These are phyloP conservation scores for Pyrenula aspistea DNA, from an alignment of 495 filamentous ascomycete genomes.

Conservation along the genomic window DNA sequence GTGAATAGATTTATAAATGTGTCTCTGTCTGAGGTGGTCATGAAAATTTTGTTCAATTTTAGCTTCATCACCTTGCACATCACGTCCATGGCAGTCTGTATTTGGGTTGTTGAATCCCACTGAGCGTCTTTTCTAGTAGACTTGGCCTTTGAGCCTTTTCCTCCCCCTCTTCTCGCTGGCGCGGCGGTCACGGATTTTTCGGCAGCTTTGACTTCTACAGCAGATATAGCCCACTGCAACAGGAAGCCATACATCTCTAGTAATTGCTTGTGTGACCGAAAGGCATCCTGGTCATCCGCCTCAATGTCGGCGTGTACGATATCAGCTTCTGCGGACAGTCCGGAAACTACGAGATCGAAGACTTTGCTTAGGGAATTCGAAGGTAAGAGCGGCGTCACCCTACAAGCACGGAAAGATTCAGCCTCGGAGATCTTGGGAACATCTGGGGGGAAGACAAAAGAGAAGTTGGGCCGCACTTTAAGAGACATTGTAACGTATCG, in stretches of 20 bases:
- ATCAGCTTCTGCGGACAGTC: constrained; percentile 86
- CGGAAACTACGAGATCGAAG: constrained; percentile 84
- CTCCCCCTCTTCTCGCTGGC: constrained; percentile 55
- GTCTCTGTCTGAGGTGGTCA: constrained; percentile 93
- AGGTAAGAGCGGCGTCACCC: constrained; percentile 73
- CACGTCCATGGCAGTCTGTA: constrained; percentile 76
- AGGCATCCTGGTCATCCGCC: constrained; percentile 75
- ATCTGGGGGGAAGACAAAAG: constrained; percentile 31
- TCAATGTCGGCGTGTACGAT: constrained; percentile 76
- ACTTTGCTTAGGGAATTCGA: constrained; percentile 78
- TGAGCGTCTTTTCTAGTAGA: constrained; percentile 51
- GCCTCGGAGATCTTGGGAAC: constrained; percentile 33
- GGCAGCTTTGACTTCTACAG: constrained; percentile 83
- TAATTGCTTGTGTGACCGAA: constrained; percentile 75
- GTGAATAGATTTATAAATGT: constrained; percentile 91
- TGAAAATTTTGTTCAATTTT: constrained; percentile 81
- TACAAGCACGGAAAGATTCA: constrained; percentile 58
- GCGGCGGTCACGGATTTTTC: constrained; percentile 68
- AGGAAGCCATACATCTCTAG: constrained; percentile 93
- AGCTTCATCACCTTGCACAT: constrained; percentile 96
- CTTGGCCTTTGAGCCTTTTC: constrained; percentile 68
- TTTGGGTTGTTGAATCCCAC: constrained; percentile 82
- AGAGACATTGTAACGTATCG: constrained; percentile 86
- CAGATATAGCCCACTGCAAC: constrained; percentile 86
- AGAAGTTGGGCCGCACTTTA: constrained; percentile 79